Percentiles rank a stretch among this genome's conserved stretches.
Evolutionary conservation across 306 rosid species (phyloP).

Genomic region (Luffa aegyptiaca): DNA sequence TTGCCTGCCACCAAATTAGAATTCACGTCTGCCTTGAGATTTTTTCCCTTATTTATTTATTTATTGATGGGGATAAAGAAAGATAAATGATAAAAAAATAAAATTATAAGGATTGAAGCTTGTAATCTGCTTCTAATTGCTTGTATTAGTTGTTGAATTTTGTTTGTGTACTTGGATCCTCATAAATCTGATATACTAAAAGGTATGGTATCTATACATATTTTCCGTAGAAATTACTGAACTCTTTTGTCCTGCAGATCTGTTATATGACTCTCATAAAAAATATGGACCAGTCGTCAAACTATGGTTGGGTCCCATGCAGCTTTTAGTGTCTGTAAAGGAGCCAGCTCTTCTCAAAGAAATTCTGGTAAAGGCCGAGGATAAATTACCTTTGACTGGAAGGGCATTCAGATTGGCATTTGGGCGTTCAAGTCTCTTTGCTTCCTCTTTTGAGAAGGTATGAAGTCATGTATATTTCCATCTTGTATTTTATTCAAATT

Average conservation of each 20-base stretch:
- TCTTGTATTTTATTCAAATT: neutral
- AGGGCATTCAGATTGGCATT: slow-evolving; percentile 57
- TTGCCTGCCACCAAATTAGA: neutral
- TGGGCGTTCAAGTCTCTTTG: slow-evolving; percentile 65
- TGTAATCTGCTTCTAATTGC: neutral
- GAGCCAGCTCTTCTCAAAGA: slow-evolving; percentile 54
- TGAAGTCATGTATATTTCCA: neutral
- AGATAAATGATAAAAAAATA: neutral
- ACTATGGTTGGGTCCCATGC: slow-evolving; percentile 80
- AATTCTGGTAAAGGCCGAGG: slow-evolving; percentile 63
- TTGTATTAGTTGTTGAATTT: neutral
- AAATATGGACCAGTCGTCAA: slow-evolving; percentile 57
- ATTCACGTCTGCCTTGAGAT: neutral
- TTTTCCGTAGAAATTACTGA: neutral
- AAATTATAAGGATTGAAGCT: neutral
- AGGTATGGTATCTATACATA: neutral
- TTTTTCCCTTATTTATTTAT: neutral
- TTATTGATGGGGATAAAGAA: neutral
- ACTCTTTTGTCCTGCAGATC: slow-evolving; percentile 32
- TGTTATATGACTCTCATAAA: slow-evolving; percentile 49
- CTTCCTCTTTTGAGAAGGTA: slow-evolving; percentile 66
- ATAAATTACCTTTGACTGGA: slow-evolving; percentile 58
- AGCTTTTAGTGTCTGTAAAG: slow-evolving; percentile 70
- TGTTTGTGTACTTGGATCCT: neutral
- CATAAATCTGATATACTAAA: neutral